Base-by-base conservation (phyloP, 345 rosid genomes). In the Firmiana major region DNA sequence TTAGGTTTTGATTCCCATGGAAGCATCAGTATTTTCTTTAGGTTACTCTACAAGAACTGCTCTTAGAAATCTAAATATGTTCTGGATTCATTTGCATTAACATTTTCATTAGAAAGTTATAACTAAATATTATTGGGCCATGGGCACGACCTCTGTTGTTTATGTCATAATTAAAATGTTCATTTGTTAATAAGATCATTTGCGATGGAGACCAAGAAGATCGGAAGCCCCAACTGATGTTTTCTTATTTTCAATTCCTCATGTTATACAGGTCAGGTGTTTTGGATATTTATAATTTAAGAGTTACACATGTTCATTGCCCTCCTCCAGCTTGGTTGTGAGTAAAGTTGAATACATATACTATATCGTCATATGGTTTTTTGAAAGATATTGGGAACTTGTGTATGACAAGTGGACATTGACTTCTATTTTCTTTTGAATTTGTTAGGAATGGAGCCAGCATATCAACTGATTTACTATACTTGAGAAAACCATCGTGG, bases 301-400 rank as follows among this genome's bases (percentile, higher is more conserved):
- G 84, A 84, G 92, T 93, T 77, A 90, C 92, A 63, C 99, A 93
- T 79, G 90, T 96, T 77, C 99, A 96, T 83, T 96, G 98, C 86
- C 99, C 99, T 71, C 98, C 98, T 46, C 98, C 97, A 15, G 89
- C 97, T 67, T 93, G 98, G 98, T 80, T 96, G 98, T 93, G 85
- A 92, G 99, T 92, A 83, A 59, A 78, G 59, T 72, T 84, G 55
- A 11, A 66, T 62, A 19, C 13, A 34, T 49, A n/a, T 51, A 6
- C 60, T 45, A 46, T 13, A 46, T 71, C 36, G 11, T 36, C 54
- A 24, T 7, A 9, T 62, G 22, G 22, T 51, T 45, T 73, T 1
- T 5, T 34, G 8, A 13, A 17, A 15, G 45, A 13, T 55, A 49
- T 48, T 36, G 49, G 51, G 31, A 62, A 76, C 57, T 67, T 60